Percentiles rank a stretch among this genome's conserved stretches.
phyloP scores from a whole-genome alignment of 495 filamentous ascomycete genomes.

The Evansstolkia leycettana region DNA sequence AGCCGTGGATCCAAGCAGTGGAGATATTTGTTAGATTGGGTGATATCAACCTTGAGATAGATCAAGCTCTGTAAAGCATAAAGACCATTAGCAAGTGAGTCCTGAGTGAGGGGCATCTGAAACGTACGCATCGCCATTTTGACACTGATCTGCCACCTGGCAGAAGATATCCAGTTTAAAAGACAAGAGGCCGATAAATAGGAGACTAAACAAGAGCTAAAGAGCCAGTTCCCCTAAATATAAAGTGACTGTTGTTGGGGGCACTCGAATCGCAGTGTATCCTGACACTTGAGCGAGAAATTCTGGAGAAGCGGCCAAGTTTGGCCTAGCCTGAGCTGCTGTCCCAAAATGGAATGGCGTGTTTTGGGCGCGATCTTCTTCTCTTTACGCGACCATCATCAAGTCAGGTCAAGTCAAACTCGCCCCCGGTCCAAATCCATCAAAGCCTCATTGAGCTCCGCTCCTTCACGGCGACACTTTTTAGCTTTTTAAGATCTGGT shows the following conservation, averaged over 20 bases:
- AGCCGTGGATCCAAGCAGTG: constrained; percentile 9
- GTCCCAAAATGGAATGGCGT: constrained; percentile 26
- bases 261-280: no score
- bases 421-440: no score
- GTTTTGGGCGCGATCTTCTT: constrained; percentile 10
- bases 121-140: constrained; percentile 57
- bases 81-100: constrained; percentile 11
- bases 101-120: constrained; percentile 25
- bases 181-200: constrained; percentile 4
- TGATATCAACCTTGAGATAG: constrained; percentile 52
- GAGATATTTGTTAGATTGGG: background rate
- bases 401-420: no score
- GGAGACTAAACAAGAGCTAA: constrained; percentile 8
- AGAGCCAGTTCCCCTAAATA: no score
- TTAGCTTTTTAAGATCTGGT: no score
- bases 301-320: no score
- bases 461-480: no score
- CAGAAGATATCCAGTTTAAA: constrained; percentile 9
- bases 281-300: no score
- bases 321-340: constrained; percentile 14
- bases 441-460: no score
- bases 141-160: constrained; percentile 27
- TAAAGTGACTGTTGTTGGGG: no score
- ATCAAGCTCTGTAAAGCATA: constrained; percentile 47
- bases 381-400: constrained; percentile 6